Conservation (phyloP, 2,329 filamentous ascomycete species). For the Lasiodiplodia sp. region DNA sequence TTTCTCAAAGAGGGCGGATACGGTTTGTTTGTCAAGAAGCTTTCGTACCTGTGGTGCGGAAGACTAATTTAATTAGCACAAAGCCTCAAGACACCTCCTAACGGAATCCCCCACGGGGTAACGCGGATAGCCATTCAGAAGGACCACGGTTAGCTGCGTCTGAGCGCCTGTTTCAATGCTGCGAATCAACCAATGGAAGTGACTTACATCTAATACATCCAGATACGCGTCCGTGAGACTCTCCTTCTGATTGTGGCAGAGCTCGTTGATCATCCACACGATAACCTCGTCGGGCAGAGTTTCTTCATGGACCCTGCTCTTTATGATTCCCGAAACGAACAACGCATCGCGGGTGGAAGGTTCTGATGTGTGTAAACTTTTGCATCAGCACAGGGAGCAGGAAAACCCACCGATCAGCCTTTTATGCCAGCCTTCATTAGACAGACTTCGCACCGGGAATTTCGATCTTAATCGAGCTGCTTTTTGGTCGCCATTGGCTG, state of each 20-base stretch:
- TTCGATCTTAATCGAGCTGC: conserved; percentile 16
- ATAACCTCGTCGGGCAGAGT: conserved; percentile 49
- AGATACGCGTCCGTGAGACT: conserved; percentile 47
- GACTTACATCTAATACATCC: conserved; percentile 40
- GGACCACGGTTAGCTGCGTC: neutral
- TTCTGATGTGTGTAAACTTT: conserved; percentile 4
- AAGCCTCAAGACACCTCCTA: neutral
- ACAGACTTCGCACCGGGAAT: conserved; percentile 37
- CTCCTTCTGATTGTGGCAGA: conserved; percentile 39
- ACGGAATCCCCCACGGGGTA: neutral
- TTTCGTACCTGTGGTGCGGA: conserved; percentile 20
- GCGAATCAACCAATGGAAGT: neutral
- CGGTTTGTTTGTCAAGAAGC: neutral
- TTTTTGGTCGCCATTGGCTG: conserved; percentile 10
- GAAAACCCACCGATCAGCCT: conserved; percentile 7
- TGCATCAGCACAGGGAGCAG: neutral
- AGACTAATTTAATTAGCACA: neutral
- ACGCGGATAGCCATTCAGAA: neutral
- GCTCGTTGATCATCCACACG: conserved; percentile 53
- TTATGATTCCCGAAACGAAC: conserved; percentile 52
- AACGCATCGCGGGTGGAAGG: conserved; percentile 44
- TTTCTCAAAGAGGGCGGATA: conserved; percentile 9
- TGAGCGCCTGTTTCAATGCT: neutral
- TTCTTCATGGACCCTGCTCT: conserved; percentile 46
- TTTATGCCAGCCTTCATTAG: conserved; percentile 30